Percentiles rank a stretch among this genome's conserved stretches.
Evolutionary conservation across 352 stramenopile species (phyloP).

Genomic region (Phytophthora idaei): DNA sequence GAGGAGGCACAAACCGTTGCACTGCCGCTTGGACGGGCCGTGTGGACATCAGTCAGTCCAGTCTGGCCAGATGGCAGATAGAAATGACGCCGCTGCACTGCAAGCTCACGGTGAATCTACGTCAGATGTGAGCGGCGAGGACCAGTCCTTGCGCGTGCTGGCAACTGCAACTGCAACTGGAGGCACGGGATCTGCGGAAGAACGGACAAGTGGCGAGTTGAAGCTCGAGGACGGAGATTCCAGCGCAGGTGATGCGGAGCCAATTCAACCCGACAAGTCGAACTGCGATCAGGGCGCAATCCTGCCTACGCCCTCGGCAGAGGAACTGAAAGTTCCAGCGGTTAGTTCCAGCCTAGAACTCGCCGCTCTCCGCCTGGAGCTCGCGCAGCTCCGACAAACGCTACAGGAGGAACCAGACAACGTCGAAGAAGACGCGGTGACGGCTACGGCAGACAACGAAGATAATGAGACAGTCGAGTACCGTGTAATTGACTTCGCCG

Average conservation of each 20-base stretch:
- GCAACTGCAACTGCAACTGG: slow-evolving; percentile 34
- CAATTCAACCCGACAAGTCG: slow-evolving; percentile 1
- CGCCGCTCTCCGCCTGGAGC: slow-evolving; percentile 17
- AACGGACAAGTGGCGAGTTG: slow-evolving; percentile 18
- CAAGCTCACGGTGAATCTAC: slow-evolving; percentile 9
- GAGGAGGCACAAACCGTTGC: slow-evolving; percentile 24
- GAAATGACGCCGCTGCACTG: slow-evolving; percentile 20
- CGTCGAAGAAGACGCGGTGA: slow-evolving; percentile 1
- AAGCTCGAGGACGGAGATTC: slow-evolving; percentile 21
- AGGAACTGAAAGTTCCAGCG: not conserved
- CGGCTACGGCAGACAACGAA: not conserved
- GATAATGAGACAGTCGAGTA: slow-evolving; percentile 14
- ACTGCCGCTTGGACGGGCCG: slow-evolving; percentile 16
- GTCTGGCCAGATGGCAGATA: slow-evolving; percentile 21
- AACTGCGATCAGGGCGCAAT: slow-evolving; percentile 3
- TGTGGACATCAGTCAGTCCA: slow-evolving; percentile 15
- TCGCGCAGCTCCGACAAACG: slow-evolving; percentile 14
- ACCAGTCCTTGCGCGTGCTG: slow-evolving; percentile 28
- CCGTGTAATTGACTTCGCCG: slow-evolving; percentile 15
- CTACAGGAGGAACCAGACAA: slow-evolving; percentile 10
- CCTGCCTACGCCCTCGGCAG: not conserved
- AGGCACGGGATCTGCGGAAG: slow-evolving; percentile 20
- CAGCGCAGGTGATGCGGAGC: slow-evolving; percentile 1
- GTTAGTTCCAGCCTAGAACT: slow-evolving; percentile 1
- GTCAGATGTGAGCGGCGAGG: slow-evolving; percentile 17